Evolutionary conservation across 2,329 filamentous ascomycete genomes (phyloP).

Genomic region (Trichoderma arundinaceum): DNA sequence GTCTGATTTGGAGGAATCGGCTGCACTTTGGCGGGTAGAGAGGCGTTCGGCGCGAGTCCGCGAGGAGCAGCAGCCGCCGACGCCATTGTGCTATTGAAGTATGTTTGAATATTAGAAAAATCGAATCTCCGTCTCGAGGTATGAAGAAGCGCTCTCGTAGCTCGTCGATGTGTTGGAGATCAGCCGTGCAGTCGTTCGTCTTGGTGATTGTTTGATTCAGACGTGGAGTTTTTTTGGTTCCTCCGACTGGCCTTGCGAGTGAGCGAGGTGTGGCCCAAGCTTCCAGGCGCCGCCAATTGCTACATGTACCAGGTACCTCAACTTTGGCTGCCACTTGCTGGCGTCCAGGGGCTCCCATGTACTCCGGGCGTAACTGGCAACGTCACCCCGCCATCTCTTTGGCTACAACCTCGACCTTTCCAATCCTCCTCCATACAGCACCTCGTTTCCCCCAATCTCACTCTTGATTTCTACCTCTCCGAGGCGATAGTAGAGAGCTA

Average conservation of each 20-base stretch:
- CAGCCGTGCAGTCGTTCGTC: not conserved
- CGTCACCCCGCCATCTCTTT: constrained; percentile 34
- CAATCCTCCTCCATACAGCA: constrained; percentile 30
- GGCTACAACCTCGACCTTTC: constrained; percentile 11
- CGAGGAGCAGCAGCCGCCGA: constrained; percentile 49
- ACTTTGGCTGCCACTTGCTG: constrained; percentile 13
- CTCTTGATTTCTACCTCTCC: constrained; percentile 28
- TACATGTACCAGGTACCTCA: constrained; percentile 23
- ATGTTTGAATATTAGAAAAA: not conserved
- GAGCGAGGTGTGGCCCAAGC: constrained; percentile 38
- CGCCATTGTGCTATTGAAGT: constrained; percentile 41
- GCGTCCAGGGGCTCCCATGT: constrained; percentile 18
- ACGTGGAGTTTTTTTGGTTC: constrained; percentile 40
- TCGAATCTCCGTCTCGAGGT: not conserved
- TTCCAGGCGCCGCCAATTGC: constrained; percentile 28
- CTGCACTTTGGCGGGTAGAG: constrained; percentile 57
- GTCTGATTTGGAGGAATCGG: constrained; percentile 74
- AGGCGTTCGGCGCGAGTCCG: constrained; percentile 49
- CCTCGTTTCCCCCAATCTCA: constrained; percentile 31
- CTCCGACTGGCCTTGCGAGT: constrained; percentile 25
- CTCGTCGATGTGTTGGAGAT: not conserved
- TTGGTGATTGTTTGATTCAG: constrained; percentile 14
- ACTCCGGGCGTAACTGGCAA: constrained; percentile 32
- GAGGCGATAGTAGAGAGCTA: constrained; percentile 93
- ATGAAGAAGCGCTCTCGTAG: not conserved